Base-by-base conservation (phyloP, 2,329 filamentous ascomycete genomes). In the Aspergillus sp. region DNA sequence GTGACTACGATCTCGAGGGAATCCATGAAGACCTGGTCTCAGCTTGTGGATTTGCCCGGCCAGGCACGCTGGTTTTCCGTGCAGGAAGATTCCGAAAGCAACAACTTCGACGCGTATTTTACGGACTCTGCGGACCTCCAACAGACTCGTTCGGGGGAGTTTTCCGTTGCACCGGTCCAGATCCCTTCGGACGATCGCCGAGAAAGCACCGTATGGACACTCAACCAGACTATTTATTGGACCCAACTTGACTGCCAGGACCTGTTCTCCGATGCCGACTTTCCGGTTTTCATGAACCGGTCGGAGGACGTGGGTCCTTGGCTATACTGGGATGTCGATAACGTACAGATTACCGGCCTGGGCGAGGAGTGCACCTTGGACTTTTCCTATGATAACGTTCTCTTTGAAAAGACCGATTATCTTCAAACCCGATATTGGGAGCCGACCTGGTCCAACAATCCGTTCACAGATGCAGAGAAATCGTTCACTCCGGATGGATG, bases 401-500 rank as follows among this genome's bases (percentile, higher is more conserved):
- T 70, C 41, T 72, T 70, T 47, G 61, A 62, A 1, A 51, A 54
- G 3, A 70, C 66, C 8, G 66, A 73, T 58, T 72, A 68, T 30
- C 57, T 72, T 5, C 70, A 72, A 48, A 59, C 72, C n/a, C 67
- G 70, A 8, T 73, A 73, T 48, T 73, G 71, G 70, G 70, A 73
- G 49, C 70, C 70, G 1, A 66, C 64, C 5, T 65, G 66, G 52
- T 46, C 58, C 24, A 51, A 57, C 9, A 52, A 52, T 2, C 53
- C 61, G 11, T 56, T 47, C 37, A 50, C 49, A 51, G 54, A 52
- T 33, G 61, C 12, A 20, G 62, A 42, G 3, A 65, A 64, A 24
- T 64, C 67, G 1, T 73, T 73, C 33, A 64, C 55, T 0, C 51
- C 66, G 2, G 60, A 57, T 19, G 66, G 68, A 12, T 72, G 71